Conservation (phyloP, 2,329 filamentous ascomycete genomes). For the Drechslerella dactyloides region DNA sequence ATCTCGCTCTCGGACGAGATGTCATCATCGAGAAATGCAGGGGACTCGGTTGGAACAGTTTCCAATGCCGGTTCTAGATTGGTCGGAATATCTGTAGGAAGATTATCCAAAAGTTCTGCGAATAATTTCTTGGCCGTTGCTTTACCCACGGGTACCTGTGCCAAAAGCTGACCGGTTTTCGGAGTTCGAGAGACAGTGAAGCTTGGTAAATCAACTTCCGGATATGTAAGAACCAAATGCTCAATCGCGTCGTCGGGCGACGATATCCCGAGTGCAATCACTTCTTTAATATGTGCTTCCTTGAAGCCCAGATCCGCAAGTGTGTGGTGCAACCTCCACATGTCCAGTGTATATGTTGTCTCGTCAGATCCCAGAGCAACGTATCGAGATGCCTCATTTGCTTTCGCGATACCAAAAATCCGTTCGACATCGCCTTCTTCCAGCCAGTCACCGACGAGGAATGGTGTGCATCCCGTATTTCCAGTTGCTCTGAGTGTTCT, state of each 20-base stretch:
- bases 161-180: constrained; percentile 27
- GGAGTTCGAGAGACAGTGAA: constrained; percentile 62
- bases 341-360: constrained; percentile 62
- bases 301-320: constrained; percentile 74
- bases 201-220: constrained; percentile 71
- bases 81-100: not conserved
- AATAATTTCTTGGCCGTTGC: constrained; percentile 3
- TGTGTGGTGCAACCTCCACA: constrained; percentile 84
- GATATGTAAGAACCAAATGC: constrained; percentile 83
- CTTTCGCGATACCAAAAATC: constrained; percentile 24
- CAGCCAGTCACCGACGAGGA: constrained; percentile 39
- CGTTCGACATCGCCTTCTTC: constrained; percentile 48
- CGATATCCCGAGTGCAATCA: constrained; percentile 59
- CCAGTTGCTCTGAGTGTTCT: constrained; percentile 58
- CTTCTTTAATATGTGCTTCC: constrained; percentile 67
- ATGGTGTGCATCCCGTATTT: constrained; percentile 30
- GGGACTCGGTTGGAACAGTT: not conserved
- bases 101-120: constrained; percentile 10
- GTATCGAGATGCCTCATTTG: constrained; percentile 1
- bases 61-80: not conserved
- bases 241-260: constrained; percentile 80
- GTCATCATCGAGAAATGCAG: constrained; percentile 55
- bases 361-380: constrained; percentile 61
- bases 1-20: constrained; percentile 46
- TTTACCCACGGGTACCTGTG: constrained; percentile 18